phyloP scores from a whole-genome alignment of 495 filamentous ascomycete genomes.

The Penicillium goetzii region DNA sequence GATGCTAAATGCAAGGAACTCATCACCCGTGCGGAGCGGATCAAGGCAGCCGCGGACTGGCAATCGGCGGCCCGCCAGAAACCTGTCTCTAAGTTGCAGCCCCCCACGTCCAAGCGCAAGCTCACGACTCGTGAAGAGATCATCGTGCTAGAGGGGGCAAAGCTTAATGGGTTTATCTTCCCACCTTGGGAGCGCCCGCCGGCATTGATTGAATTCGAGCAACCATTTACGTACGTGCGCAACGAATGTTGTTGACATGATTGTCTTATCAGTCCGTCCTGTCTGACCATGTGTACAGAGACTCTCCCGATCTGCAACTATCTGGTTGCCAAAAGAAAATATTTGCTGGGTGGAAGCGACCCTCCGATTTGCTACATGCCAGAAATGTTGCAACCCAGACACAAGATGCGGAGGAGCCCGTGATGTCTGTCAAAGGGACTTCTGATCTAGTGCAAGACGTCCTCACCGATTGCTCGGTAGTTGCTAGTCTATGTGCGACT shows the following conservation, averaged over 20 bases:
- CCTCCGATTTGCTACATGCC: conserved; percentile 55
- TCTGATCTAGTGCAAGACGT: conserved; percentile 92
- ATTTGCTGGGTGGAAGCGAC: conserved; percentile 82
- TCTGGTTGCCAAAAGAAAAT: conserved; percentile 71
- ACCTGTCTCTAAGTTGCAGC: conserved; percentile 25
- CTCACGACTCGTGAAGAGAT: conserved; percentile 75
- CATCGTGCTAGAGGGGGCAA: conserved; percentile 75
- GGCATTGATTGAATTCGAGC: conserved; percentile 52
- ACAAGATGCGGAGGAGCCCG: conserved; percentile 27
- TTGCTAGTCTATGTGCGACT: conserved; percentile 89
- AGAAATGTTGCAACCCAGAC: conserved; percentile 14
- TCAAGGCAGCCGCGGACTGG: conserved; percentile 60
- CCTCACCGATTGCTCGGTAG: conserved; percentile 93
- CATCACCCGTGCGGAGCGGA: conserved; percentile 68
- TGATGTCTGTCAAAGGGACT: conserved; percentile 57
- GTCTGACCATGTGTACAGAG: conserved; percentile 53
- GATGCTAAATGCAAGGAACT: conserved; percentile 68
- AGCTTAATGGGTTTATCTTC: conserved; percentile 78
- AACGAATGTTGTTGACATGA: not conserved
- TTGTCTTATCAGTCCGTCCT: conserved; percentile 21
- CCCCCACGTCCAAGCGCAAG: conserved; percentile 58
- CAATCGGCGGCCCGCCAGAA: conserved; percentile 33
- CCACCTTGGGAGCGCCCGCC: conserved; percentile 77
- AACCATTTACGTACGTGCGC: conserved; percentile 57
- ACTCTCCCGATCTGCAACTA: conserved; percentile 66